Evolutionary conservation across 805 yeast genomes (phyloP).

Genomic region (Jamesozyma hellenica): DNA sequence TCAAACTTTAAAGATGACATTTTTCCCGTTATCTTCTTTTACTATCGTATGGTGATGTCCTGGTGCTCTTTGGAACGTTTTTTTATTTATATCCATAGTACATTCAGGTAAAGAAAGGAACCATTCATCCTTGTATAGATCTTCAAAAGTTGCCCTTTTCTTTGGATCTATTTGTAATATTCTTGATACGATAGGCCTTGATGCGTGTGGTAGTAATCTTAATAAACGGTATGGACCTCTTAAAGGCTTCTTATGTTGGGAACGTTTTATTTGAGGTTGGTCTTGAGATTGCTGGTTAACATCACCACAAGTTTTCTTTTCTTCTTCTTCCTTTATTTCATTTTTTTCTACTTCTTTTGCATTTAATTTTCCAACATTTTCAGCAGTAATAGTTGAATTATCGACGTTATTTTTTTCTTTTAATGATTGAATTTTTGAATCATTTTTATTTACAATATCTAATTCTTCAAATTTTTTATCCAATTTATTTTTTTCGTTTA

Average conservation of each 20-base stretch:
- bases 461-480: neutral
- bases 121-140: constrained; percentile 62
- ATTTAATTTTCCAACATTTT: too few relatives aligned
- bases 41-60: constrained; percentile 43
- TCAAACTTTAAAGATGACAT: constrained; percentile 4
- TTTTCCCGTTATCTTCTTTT: constrained; percentile 33
- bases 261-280: neutral
- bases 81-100: constrained; percentile 36
- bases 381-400: too few relatives aligned
- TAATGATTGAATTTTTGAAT: neutral
- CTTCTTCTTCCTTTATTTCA: neutral
- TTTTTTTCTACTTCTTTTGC: too few relatives aligned
- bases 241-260: constrained; percentile 40
- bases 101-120: constrained; percentile 51
- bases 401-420: neutral
- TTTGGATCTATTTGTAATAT: constrained; percentile 54
- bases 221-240: constrained; percentile 76
- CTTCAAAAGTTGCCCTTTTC: constrained; percentile 55
- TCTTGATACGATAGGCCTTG: constrained; percentile 60
- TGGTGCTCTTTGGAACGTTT: constrained; percentile 33
- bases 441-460: neutral
- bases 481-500: neutral
- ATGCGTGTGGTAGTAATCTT: constrained; percentile 72
- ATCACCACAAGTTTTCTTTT: neutral
- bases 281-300: too few relatives aligned